phyloP scores from a whole-genome alignment of 2,329 filamentous ascomycete species.

The Aureobasidium sp. region DNA sequence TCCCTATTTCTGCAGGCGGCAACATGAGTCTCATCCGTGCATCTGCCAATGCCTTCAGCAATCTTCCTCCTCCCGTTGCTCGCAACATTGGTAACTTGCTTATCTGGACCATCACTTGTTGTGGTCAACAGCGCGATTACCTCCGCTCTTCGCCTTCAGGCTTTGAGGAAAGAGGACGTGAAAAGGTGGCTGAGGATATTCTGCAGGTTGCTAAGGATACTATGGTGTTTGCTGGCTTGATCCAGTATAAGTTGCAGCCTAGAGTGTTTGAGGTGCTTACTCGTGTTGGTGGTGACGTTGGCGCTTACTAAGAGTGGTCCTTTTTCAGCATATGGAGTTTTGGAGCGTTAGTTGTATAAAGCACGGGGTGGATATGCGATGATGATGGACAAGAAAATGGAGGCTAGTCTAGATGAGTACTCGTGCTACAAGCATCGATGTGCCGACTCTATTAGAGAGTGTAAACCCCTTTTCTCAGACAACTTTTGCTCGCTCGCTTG shows the following conservation, averaged over 20 bases:
- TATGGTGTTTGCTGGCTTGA: constrained; percentile 87
- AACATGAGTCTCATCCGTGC: constrained; percentile 71
- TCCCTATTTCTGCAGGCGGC: constrained; percentile 67
- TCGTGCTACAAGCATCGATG: not conserved
- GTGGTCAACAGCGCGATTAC: constrained; percentile 66
- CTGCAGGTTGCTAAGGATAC: constrained; percentile 78
- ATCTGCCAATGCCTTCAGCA: constrained; percentile 71
- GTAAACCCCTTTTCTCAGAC: not conserved
- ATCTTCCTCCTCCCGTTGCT: constrained; percentile 69
- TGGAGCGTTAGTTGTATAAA: not conserved
- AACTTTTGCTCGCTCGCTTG: not conserved
- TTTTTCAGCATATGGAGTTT: not conserved
- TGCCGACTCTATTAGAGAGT: not conserved
- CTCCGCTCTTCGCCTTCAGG: constrained; percentile 31
- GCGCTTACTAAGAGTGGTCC: constrained; percentile 21
- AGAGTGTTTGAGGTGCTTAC: constrained; percentile 83
- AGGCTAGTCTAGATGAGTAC: not conserved
- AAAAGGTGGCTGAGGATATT: constrained; percentile 57
- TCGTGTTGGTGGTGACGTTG: constrained; percentile 39
- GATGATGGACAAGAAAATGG: not conserved
- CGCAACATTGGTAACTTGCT: constrained; percentile 85
- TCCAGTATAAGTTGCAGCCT: constrained; percentile 82
- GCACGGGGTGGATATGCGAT: not conserved
- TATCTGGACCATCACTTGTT: constrained; percentile 87
- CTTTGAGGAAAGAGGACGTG: constrained; percentile 10